Conservation (phyloP, 2,329 filamentous ascomycete genomes). For the Fusarium compactum region DNA sequence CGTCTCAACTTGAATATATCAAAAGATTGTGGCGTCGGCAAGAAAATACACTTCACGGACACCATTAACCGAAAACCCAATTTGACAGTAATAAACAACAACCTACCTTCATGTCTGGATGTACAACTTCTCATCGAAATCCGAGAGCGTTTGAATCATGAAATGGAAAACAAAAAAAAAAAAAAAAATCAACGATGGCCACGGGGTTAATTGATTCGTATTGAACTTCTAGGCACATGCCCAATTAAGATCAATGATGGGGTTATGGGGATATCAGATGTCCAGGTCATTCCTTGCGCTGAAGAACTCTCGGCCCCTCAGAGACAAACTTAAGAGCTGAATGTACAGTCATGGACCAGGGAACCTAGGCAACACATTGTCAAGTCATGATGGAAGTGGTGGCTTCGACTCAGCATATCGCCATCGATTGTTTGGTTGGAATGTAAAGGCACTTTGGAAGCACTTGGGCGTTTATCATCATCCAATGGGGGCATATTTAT, state of each 20-base stretch:
- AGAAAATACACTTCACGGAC: not conserved
- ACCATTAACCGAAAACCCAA: not conserved
- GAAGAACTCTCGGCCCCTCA: conserved; percentile 21
- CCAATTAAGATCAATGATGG: not conserved
- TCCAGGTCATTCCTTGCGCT: conserved; percentile 5
- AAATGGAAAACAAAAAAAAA: not conserved
- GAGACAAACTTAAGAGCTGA: conserved; percentile 3
- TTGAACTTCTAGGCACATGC: not conserved
- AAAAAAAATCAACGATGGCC: not conserved
- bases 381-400: not conserved
- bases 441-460: conserved; percentile 21
- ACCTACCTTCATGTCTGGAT: not conserved
- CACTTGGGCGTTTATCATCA: conserved; percentile 12
- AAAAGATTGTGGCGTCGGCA: not conserved
- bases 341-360: conserved; percentile 19
- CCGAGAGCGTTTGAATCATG: not conserved
- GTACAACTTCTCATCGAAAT: not conserved
- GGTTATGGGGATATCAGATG: not conserved
- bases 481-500: conserved; percentile 13
- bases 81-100: not conserved
- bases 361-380: conserved; percentile 33
- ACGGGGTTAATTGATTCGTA: not conserved
- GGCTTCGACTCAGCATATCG: conserved; percentile 10
- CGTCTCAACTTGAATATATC: not conserved
- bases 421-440: conserved; percentile 19